phyloP scores from a whole-genome alignment of 805 yeast species.

The Candida peoriensis region DNA sequence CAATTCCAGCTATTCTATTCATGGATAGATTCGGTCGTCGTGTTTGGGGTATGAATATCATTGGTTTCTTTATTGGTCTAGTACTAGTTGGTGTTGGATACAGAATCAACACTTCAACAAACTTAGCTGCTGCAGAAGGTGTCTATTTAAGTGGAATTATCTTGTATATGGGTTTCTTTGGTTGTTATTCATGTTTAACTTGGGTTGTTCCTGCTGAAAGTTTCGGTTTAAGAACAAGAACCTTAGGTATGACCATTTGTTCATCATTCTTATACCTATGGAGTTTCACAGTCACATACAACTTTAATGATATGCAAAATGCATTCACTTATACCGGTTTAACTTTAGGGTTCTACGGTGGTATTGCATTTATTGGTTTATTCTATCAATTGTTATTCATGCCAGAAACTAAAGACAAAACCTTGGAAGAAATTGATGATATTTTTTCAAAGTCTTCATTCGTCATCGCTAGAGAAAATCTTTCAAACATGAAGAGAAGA shows the following conservation, averaged over 20 bases:
- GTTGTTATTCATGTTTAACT: slow-evolving; percentile 60
- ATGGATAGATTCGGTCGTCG: slow-evolving; percentile 56
- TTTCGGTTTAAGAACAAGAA: slow-evolving; percentile 53
- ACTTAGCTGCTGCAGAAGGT: slow-evolving; percentile 48
- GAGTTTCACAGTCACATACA: slow-evolving; percentile 60
- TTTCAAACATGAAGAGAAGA: slow-evolving; percentile 17
- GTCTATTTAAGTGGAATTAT: slow-evolving; percentile 58
- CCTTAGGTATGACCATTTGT: slow-evolving; percentile 61
- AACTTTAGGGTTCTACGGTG: slow-evolving; percentile 63
- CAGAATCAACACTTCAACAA: slow-evolving; percentile 32
- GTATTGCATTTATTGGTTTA: slow-evolving; percentile 54
- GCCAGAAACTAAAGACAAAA: slow-evolving; percentile 69
- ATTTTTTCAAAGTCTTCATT: slow-evolving; percentile 47
- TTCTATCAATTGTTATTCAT: slow-evolving; percentile 51
- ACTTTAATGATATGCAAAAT: slow-evolving; percentile 50
- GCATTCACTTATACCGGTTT: slow-evolving; percentile 60
- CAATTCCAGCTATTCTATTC: slow-evolving; percentile 58
- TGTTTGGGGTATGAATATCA: slow-evolving; percentile 53
- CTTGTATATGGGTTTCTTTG: slow-evolving; percentile 61
- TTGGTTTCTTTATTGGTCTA: slow-evolving; percentile 57
- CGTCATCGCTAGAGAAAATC: slow-evolving; percentile 27
- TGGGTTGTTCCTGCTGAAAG: slow-evolving; percentile 69
- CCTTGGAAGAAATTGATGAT: slow-evolving; percentile 68
- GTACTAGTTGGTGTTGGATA: slow-evolving; percentile 57
- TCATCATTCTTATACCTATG: slow-evolving; percentile 53